Evolutionary conservation across 2,329 filamentous ascomycete species (phyloP), one percentile per base, ranked within the genome.

Genomic region (Neopestalotiopsis rosae): DNA sequence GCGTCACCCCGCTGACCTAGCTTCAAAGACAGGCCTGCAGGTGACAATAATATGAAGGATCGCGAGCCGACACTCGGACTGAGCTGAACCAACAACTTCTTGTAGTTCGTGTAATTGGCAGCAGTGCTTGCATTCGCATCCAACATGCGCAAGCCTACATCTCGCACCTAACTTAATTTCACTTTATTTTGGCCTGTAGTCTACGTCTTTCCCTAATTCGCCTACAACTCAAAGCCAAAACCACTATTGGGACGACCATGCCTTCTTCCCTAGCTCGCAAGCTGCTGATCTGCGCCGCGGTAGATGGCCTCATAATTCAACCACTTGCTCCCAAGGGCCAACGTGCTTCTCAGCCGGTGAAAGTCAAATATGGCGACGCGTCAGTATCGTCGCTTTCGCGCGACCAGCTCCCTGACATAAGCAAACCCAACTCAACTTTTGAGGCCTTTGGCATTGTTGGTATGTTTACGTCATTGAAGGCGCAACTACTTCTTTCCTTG

Each of bases 281-380:
- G 81, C 83, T 97, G 67, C 79, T 94, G 72, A 89, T 97, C 73
- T 91, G 91, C 80, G 94, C 94, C 67, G 90, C 94, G 32, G 89
- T 91, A 67, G 94, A 98, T 76, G 94, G 94, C 68, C 86, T 98
- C 66, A 85, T 97, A 72, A 86, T 98, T 59, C 93, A 96, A 76
- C 91, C 93, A 32, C 83, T 92, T 38, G 85, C 88, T 20, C 81
- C 84, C 67, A 90, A 89, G 49, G 49, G 77, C 61, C 71, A 74
- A 69, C 80, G 84, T 52, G 81, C 87, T 32, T 78, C 83, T 67
- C 84, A 87, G 69, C 85, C 90, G 28, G 85, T 94, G 66, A 90
- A 89, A 74, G 87, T 97, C 71, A 90, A 90, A 74, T 97, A 97
- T 75, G 86, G 84, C 64, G 87, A 89, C 76, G 82, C 83, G n/a